A percentile compares a stretch with the other conserved stretches of the same genome.
Conservation (phyloP, 2,329 filamentous ascomycete genomes). For the Botrytis hyacinthi region DNA sequence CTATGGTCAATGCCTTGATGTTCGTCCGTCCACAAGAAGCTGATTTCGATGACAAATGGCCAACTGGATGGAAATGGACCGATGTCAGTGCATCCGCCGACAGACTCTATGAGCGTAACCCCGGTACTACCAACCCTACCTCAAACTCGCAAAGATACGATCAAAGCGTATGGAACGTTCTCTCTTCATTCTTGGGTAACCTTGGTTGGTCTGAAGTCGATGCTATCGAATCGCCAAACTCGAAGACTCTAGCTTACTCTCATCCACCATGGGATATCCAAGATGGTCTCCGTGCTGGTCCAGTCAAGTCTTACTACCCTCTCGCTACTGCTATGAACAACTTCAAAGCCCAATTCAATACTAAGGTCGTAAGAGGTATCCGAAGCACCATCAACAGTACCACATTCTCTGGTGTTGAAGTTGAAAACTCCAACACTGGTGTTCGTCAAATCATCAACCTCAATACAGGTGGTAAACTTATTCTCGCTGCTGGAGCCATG, state of each 20-base stretch:
- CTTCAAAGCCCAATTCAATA: constrained; percentile 65
- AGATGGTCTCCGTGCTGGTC: constrained; percentile 64
- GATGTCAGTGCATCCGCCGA: constrained; percentile 59
- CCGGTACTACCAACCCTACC: constrained; percentile 64
- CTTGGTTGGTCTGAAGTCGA: constrained; percentile 52
- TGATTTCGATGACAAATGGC: constrained; percentile 71
- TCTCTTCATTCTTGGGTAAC: constrained; percentile 49
- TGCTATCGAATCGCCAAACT: constrained; percentile 48
- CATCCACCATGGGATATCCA: constrained; percentile 64
- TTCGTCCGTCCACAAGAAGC: constrained; percentile 62
- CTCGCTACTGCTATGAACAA: constrained; percentile 57
- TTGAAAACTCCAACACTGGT: constrained; percentile 31
- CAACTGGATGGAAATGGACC: constrained; percentile 61
- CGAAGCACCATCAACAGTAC: constrained; percentile 49
- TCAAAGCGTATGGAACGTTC: constrained; percentile 60
- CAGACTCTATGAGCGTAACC: constrained; percentile 65
- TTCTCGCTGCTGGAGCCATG: constrained; percentile 31
- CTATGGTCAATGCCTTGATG: constrained; percentile 58
- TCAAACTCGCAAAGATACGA: constrained; percentile 63
- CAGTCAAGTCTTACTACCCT: constrained; percentile 67
- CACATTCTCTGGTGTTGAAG: constrained; percentile 62
- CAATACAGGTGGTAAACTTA: constrained; percentile 31
- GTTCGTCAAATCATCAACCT: constrained; percentile 39
- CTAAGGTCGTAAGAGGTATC: constrained; percentile 62
- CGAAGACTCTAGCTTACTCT: constrained; percentile 63